These are phyloP conservation scores for Singerocomus rubriflavus DNA, from an alignment of 1,284 basidiomycete genomes.

Conservation along the genomic window DNA sequence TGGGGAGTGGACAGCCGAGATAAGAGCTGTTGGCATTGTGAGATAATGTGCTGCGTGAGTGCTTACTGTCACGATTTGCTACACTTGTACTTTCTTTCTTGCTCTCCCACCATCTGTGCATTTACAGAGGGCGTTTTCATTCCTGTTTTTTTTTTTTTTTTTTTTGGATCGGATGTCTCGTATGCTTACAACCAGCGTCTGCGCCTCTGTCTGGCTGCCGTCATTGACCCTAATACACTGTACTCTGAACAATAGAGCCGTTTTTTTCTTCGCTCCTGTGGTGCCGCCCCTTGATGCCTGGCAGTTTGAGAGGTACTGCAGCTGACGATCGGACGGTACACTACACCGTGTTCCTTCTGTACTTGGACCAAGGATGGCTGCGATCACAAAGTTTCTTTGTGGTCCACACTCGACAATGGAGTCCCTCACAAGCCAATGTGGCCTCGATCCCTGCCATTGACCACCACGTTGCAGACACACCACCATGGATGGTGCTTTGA, in stretches of 20 bases:
- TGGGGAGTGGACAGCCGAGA: constrained; percentile 29
- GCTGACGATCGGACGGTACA: not conserved
- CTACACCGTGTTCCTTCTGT: not conserved
- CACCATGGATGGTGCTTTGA: constrained; percentile 7
- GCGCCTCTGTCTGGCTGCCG: not conserved
- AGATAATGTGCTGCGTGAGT: too few relatives aligned
- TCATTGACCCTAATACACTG: not conserved
- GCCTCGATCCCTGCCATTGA: constrained; percentile 5
- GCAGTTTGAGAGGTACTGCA: not conserved
- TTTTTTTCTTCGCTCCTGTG: not conserved
- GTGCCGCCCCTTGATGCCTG: not conserved
- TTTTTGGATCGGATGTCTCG: constrained; percentile 1
- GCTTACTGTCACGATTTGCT: too few relatives aligned
- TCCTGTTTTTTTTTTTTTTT: not conserved
- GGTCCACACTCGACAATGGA: constrained; percentile 7
- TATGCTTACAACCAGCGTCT: not conserved
- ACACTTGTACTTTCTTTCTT: constrained; percentile 8
- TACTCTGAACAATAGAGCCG: not conserved
- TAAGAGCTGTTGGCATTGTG: constrained; percentile 13
- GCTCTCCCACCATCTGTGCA: not conserved
- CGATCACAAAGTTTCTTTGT: not conserved
- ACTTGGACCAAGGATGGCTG: constrained; percentile 7
- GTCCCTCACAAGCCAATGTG: not conserved
- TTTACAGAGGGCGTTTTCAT: not conserved
- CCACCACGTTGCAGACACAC: not conserved